Base-by-base conservation (phyloP, 108 stramenopile genomes). In the Cyclostephanos tholiformis region DNA sequence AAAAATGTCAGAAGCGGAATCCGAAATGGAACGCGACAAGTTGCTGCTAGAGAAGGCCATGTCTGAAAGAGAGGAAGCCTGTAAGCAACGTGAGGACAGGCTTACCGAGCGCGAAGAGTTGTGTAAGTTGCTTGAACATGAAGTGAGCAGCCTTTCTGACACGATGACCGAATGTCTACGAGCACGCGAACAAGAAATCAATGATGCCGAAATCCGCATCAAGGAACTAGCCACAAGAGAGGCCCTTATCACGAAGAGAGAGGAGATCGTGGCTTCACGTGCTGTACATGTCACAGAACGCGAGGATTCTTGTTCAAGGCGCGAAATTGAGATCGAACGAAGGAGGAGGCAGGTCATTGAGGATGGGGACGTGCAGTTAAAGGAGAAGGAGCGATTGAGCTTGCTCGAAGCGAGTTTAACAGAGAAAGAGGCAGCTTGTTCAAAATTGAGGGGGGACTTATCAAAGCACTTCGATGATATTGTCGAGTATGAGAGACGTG, bases 191-290 rank as follows among this genome's bases (percentile, higher is more conserved):
- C 29, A 63, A 35, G 57, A 80, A 64, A 55, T 80, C 41, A 63
- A 70, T 20, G 59, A 69, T 63, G 79, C 79, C 38, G 69, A 80
- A 44, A 19, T 38, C n/a, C 55, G 73, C 65, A 74, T 80, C 26
- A 41, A 70, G 43, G 71, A 74, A 44, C 74, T 74, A 27, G 65
- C 74, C 19, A 63, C 74, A 52, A 64, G 79, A 16, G 79, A 80
- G 48, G n/a, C 73, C 35, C 0, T 59, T 10, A 67, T 65, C 19
- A 2, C 55, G 2, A 75, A 20, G 59, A 60, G 59, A 5, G 74
- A 75, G 56, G 57, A 67, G 44, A 57, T 59, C 14, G 41, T 62
- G 43, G 59, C 29, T 17, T 29, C 14, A 30, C 74, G 53, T 30
- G 67, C 51, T 38, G 67, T 4, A 5, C 35, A 56, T 56, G 67